Evolutionary conservation across 345 rosid species (phyloP), one percentile per base, ranked within the genome.

Genomic region (Hibiscus mutabilis): DNA sequence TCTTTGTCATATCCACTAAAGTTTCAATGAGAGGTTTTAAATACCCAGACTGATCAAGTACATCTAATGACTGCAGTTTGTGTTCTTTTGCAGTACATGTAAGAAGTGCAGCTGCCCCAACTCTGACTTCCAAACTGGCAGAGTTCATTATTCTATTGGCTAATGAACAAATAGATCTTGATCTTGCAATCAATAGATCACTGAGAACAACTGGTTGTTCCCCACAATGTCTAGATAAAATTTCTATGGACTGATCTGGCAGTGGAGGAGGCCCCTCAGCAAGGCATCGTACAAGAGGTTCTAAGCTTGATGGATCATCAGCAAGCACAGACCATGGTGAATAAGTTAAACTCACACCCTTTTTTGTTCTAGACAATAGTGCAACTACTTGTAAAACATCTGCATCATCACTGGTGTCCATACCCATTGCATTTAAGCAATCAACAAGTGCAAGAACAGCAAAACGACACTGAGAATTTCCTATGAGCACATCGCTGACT

Each of bases 201-300:
- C 90, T 84, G 44, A 93, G 79, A 55, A 85, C 62, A 73, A 52
- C 79, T 21, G 87, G 84, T 71, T 88, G 86, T 71, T 91, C 92
- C 62, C 82, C 84, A 58, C 93, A 93, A 77, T 89, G 91, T 83
- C 89, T 85, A 59, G 96, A 91, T 76, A 93, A 73, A 73, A 91
- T 83, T 76, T 93, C 92, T 79, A 91, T 86, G 59, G 91, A 87
- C 77, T 89, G 89, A 69, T 93, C 98, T 80, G 91, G 98, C 75
- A 86, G 61, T 42, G 56, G 66, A 75, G 93, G 80, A 40, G 91
- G 83, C 35, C 92, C 92, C 77, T 88, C 90, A 18, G 86, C 82
- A 65, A 93, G 85, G 77, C 85, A 89, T 66, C 59, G 71, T 40
- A 86, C 78, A 63, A 91, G 81, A 67, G 90, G 81, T 71, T 84